Percentiles rank a stretch among this genome's conserved stretches.
phyloP scores from a whole-genome alignment of 2,329 filamentous ascomycete species.

The Hymenoscyphus occultus region DNA sequence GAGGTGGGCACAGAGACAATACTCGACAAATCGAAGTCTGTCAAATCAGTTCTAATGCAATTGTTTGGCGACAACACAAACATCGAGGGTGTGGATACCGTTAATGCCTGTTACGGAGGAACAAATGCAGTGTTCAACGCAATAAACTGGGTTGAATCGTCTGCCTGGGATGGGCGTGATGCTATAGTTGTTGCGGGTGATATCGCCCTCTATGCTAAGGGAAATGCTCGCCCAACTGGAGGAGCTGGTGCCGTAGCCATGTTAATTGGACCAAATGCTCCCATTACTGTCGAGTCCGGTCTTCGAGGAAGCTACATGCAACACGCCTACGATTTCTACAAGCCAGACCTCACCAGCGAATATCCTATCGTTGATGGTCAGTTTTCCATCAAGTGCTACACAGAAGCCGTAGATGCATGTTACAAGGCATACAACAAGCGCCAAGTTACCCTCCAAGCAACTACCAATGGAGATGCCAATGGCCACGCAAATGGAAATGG shows the following conservation, averaged over 20 bases:
- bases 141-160: constrained; percentile 83
- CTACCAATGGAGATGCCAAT: constrained; percentile 53
- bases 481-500: constrained; percentile 52
- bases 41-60: constrained; percentile 87
- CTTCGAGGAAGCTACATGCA: constrained; percentile 77
- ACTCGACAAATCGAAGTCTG: constrained; percentile 86
- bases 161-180: constrained; percentile 80
- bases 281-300: constrained; percentile 73
- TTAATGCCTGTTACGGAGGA: constrained; percentile 85
- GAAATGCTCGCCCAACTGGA: constrained; percentile 75
- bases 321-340: constrained; percentile 88
- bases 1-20: constrained; percentile 86
- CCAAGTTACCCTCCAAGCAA: constrained; percentile 57
- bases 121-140: constrained; percentile 83
- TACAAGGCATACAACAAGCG: constrained; percentile 79
- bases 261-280: constrained; percentile 75
- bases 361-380: constrained; percentile 84
- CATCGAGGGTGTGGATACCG: constrained; percentile 77
- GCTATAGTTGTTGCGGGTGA: constrained; percentile 78
- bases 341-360: constrained; percentile 83
- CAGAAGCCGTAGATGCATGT: constrained; percentile 73
- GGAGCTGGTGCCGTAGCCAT: constrained; percentile 77
- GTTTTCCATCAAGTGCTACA: constrained; percentile 80
- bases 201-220: constrained; percentile 83
- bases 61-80: constrained; percentile 81